Conservation (phyloP, 352 stramenopile genomes). For the Globisporangium apiculatum region DNA sequence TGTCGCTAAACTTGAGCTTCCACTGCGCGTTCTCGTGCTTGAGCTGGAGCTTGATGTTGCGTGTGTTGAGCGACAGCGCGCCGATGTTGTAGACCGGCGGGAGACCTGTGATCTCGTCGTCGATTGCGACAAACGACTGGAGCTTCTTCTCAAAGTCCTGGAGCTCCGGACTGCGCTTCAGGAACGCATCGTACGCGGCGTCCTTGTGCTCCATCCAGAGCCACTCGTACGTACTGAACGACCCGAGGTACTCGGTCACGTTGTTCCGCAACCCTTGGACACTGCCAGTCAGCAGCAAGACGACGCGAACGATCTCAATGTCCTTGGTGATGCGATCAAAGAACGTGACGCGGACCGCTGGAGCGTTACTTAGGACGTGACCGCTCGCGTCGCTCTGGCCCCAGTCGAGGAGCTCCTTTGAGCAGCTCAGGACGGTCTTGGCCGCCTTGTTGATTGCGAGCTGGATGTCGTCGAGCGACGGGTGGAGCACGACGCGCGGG, state of each 20-base stretch:
- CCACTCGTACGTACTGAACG: constrained; percentile 96
- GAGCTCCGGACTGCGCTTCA: constrained; percentile 91
- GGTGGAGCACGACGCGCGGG: constrained; percentile 90
- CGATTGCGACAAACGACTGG: constrained; percentile 92
- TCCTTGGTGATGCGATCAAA: constrained; percentile 98
- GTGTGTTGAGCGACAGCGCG: constrained; percentile 94
- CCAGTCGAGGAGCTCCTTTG: constrained; percentile 96
- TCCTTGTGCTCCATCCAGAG: constrained; percentile 98
- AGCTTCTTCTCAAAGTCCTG: constrained; percentile 97
- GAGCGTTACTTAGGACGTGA: not conserved
- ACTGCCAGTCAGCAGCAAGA: constrained; percentile 94
- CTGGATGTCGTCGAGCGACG: constrained; percentile 97
- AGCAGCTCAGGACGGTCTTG: constrained; percentile 95
- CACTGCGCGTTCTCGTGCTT: constrained; percentile 94
- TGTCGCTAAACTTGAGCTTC: constrained; percentile 97
- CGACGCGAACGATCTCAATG: constrained; percentile 97
- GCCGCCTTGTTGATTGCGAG: constrained; percentile 96
- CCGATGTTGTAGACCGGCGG: constrained; percentile 94
- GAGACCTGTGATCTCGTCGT: constrained; percentile 90
- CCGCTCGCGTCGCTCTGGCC: constrained; percentile 59
- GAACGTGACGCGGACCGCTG: constrained; percentile 80
- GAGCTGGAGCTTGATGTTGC: constrained; percentile 95
- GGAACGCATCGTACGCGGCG: constrained; percentile 91
- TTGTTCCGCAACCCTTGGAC: constrained; percentile 97
- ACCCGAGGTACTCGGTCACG: constrained; percentile 95